A percentile compares a stretch with the other conserved stretches of the same genome.
Conservation (phyloP, 2,329 filamentous ascomycete genomes). For the Apiospora koreana region DNA sequence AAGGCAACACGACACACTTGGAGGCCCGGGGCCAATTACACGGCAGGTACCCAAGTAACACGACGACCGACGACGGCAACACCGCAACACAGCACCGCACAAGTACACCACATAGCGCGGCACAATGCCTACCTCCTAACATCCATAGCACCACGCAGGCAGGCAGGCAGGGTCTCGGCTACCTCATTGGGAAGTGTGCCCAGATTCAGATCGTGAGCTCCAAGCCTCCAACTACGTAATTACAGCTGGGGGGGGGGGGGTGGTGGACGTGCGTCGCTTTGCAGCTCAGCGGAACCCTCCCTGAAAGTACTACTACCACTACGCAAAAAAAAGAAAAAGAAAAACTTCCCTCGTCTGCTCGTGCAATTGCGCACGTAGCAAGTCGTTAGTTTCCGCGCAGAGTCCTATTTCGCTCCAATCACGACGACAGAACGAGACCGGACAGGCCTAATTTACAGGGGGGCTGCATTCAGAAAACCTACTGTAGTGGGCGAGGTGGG, state of each 20-base stretch:
- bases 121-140: no score
- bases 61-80: neutral
- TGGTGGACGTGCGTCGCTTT: neutral
- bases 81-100: neutral
- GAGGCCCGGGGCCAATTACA: neutral
- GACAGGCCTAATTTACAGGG: neutral
- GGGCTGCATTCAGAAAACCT: neutral
- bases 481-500: neutral
- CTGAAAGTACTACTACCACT: neutral
- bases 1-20: neutral
- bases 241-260: neutral
- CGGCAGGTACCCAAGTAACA: neutral
- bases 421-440: neutral
- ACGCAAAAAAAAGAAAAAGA: no score
- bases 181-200: neutral
- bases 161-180: constrained; percentile 7
- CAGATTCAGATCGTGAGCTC: constrained; percentile 6
- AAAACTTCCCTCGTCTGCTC: no score
- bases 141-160: neutral
- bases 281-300: neutral
- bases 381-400: neutral
- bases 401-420: neutral
- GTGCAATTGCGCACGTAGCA: neutral
- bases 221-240: constrained; percentile 4
- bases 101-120: neutral